phyloP scores from a whole-genome alignment of 176 grass and related monocot genomes.

The Typha latifolia region DNA sequence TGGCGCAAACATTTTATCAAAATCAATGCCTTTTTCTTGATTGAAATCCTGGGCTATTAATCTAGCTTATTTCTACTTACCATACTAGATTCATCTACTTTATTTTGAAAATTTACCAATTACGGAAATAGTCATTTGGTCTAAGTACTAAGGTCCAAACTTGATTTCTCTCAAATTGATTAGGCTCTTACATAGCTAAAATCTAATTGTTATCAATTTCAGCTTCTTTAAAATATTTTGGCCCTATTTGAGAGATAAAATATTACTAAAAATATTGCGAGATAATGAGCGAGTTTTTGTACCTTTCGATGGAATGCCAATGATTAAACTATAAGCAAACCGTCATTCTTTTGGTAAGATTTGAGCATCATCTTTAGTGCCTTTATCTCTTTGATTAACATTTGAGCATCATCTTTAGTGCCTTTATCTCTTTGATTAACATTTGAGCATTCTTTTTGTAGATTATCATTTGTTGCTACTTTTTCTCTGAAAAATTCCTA shows the following conservation, averaged over 20 bases:
- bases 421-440: too few relatives aligned
- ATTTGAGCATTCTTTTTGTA: too few relatives aligned
- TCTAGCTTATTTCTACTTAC: too few relatives aligned
- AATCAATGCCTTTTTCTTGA: background rate
- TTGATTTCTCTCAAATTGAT: background rate
- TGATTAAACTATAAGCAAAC: background rate
- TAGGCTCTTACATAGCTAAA: background rate
- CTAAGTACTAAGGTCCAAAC: background rate
- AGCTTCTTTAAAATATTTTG: background rate
- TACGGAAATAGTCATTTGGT: background rate
- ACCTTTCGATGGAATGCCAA: background rate
- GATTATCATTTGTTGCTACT: too few relatives aligned
- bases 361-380: too few relatives aligned
- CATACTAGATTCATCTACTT: too few relatives aligned
- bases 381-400: too few relatives aligned
- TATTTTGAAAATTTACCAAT: background rate
- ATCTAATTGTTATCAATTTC: background rate
- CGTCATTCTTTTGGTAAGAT: too few relatives aligned
- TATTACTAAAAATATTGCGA: background rate
- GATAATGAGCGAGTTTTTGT: background rate
- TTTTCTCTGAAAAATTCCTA: too few relatives aligned
- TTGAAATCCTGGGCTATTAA: constrained; percentile 2
- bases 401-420: too few relatives aligned
- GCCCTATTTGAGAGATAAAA: background rate
- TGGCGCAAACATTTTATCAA: constrained; percentile 3